Conservation (phyloP, 306 rosid genomes). For the Acacia acuminata region DNA sequence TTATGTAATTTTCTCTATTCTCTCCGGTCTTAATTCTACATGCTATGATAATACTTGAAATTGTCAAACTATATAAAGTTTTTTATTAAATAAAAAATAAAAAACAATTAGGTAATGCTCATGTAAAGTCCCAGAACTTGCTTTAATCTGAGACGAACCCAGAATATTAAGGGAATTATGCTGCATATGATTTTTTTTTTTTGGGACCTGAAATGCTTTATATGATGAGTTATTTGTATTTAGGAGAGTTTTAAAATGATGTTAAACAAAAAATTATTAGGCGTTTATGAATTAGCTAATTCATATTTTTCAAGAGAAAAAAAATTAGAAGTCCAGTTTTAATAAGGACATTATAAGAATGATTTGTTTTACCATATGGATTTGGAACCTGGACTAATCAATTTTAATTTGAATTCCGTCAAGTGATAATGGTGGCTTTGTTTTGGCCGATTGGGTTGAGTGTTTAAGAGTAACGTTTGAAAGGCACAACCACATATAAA, state of each 20-base stretch:
- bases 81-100: neutral
- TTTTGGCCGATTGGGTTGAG: neutral
- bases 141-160: neutral
- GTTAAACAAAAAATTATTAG: neutral
- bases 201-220: no score
- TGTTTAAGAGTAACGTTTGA: no score
- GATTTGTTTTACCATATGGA: neutral
- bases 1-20: neutral
- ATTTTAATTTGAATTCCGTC: neutral
- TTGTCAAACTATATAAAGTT: neutral
- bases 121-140: neutral
- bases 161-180: neutral
- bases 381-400: neutral
- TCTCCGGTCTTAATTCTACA: neutral
- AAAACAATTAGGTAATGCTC: neutral
- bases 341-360: neutral
- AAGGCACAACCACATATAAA: neutral
- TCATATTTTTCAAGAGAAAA: neutral
- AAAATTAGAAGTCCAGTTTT: neutral
- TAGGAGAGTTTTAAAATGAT: neutral
- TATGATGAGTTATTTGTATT: neutral
- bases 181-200: no score
- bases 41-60: neutral
- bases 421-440: neutral
- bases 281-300: neutral